Percentiles rank a stretch among this genome's conserved stretches.
phyloP scores from a whole-genome alignment of 2,329 filamentous ascomycete species.

The Hypocrella siamensis region DNA sequence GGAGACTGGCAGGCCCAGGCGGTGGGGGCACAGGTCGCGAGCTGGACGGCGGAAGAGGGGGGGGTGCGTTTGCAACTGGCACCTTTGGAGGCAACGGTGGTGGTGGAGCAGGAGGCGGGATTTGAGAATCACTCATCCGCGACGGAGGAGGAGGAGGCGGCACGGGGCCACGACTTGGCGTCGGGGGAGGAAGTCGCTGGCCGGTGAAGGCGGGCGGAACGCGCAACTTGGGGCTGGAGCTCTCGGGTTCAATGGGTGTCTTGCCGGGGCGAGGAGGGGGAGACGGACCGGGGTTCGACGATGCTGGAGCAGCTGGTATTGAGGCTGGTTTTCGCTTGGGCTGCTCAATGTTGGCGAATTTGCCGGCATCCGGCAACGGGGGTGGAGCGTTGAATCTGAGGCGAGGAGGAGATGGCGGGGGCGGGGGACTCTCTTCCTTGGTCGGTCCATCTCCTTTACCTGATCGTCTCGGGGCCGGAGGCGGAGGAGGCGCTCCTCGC shows the following conservation, averaged over 20 bases:
- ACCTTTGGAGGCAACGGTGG: slow-evolving; percentile 34
- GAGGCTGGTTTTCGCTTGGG: slow-evolving; percentile 11
- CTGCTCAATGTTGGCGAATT: slow-evolving; percentile 47
- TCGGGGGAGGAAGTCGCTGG: slow-evolving; percentile 57
- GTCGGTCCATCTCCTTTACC: slow-evolving; percentile 43
- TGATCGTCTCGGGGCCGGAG: slow-evolving; percentile 40
- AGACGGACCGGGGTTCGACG: slow-evolving; percentile 13
- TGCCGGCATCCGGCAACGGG: slow-evolving; percentile 78
- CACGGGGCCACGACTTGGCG: slow-evolving; percentile 53
- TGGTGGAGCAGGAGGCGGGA: slow-evolving; percentile 18
- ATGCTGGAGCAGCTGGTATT: not conserved
- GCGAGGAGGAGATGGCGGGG: slow-evolving; percentile 40
- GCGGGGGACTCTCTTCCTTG: slow-evolving; percentile 53
- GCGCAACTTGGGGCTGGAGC: slow-evolving; percentile 43
- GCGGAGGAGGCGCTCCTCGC: slow-evolving; percentile 14
- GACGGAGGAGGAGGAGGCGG: slow-evolving; percentile 58
- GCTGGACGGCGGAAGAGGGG: slow-evolving; percentile 33
- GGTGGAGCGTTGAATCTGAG: slow-evolving; percentile 73
- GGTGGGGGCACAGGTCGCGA: slow-evolving; percentile 37
- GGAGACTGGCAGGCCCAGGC: slow-evolving; percentile 23
- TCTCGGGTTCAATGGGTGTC: slow-evolving; percentile 48
- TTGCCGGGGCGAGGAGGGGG: slow-evolving; percentile 41
- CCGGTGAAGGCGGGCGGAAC: slow-evolving; percentile 71
- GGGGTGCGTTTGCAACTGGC: slow-evolving; percentile 26
- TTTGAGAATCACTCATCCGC: slow-evolving; percentile 15